Base-by-base conservation (phyloP, 345 rosid species). In the Syzygium oleosum region DNA sequence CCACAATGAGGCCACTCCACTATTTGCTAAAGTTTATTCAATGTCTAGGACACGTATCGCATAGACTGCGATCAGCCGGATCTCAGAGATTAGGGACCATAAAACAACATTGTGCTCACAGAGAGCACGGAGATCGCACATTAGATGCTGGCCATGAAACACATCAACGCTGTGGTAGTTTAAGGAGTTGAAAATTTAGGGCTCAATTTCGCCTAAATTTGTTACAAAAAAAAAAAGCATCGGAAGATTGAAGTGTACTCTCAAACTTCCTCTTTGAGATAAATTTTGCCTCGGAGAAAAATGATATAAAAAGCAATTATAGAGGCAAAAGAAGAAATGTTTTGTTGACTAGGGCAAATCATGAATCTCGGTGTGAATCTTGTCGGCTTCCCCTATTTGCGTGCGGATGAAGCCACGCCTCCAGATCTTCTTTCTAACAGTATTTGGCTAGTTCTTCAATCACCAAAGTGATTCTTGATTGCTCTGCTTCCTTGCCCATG, bases 121-220 rank as follows among this genome's bases (percentile, higher is more conserved):
- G 38, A 34, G 38, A 34, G 38, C 13, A 94, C 88, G 12, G 93
- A 90, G 54, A 49, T 61, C 84, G 90, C 88, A 86, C 98, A 93
- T 99, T 99, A 95, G 0, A 91, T 93, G 2, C 96, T 88, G 80
- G 85, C 99, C 95, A 95, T 92, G 27, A 93, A 85, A 87, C 96
- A 93, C 97, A 94, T 94, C 53, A 96, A 65, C 14, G 92, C 88
- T 17, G 98, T 98, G 92, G 91, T 93, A 6, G 97, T 96, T 94
- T 94, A 95, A 6, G 98, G 98, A 88, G 95, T 95, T 19, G 94
- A 92, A 88, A 95, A 95, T 59, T 88, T 94, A 84, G 89, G 88
- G 89, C 95, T 94, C 90, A 95, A 85, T 83, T 89, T 90, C 25
- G 93, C 95, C 97, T 95, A 93, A 56, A 87, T 86, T 59, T 41